Evolutionary conservation across 257 asterid species (phyloP).

Genomic region (Nicotiana noctiflora): DNA sequence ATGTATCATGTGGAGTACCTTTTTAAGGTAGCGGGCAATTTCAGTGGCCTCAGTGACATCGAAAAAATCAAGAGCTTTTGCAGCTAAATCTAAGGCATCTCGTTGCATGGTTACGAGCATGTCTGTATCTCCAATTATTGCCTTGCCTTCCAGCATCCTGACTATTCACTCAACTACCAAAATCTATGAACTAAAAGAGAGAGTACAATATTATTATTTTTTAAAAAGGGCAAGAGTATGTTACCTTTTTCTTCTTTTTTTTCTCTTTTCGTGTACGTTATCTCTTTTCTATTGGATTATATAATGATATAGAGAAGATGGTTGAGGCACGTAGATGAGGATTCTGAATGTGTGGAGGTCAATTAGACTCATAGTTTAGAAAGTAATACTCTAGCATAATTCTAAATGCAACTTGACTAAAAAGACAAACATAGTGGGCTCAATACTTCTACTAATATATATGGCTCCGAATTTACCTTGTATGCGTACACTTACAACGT

Average conservation of each 20-base stretch:
- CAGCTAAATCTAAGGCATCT: conserved; percentile 73
- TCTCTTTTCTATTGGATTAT: conserved; percentile 6
- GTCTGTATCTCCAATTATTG: conserved; percentile 73
- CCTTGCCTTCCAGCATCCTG: conserved; percentile 77
- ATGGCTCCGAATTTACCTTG: not conserved
- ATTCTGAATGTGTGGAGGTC: conserved; percentile 45
- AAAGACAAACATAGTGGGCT: conserved; percentile 10
- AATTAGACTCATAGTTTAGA: conserved; percentile 12
- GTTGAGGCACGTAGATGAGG: conserved; percentile 18
- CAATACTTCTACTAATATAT: not conserved
- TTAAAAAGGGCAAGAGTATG: not conserved
- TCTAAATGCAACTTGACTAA: conserved; percentile 13
- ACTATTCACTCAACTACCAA: not conserved
- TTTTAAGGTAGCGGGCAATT: conserved; percentile 68
- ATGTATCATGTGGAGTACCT: conserved; percentile 25
- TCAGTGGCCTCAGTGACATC: conserved; percentile 79
- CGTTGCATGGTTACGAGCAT: conserved; percentile 63
- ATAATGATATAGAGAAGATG: conserved; percentile 7
- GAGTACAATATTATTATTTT: not conserved
- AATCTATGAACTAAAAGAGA: not conserved
- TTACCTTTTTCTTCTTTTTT: not conserved
- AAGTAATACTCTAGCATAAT: conserved; percentile 23
- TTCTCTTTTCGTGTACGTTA: not conserved
- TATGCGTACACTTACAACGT: too few relatives aligned
- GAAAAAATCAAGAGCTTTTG: conserved; percentile 81